Evolutionary conservation across 495 filamentous ascomycete species (phyloP).

Genomic region (Penicillium samsonianum): DNA sequence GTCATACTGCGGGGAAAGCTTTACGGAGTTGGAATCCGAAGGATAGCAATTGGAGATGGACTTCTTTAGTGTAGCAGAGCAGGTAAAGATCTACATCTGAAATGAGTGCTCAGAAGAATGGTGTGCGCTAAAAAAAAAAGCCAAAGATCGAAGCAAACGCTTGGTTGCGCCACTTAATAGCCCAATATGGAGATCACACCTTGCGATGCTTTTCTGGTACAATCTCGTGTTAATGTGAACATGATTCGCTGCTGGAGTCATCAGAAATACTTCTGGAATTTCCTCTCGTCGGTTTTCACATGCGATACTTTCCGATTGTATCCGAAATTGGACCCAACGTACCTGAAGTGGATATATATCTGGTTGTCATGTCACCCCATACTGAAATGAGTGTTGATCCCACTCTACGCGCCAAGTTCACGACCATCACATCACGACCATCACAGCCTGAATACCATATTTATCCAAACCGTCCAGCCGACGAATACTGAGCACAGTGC

Average conservation of each 20-base stretch:
- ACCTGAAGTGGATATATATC: background rate
- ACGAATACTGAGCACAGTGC: background rate
- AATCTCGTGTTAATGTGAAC: no score
- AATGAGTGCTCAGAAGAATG: no score
- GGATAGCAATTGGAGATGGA: background rate
- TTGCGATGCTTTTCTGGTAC: no score
- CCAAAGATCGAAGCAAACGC: no score
- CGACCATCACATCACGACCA: no score
- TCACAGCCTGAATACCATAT: background rate
- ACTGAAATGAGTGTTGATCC: background rate
- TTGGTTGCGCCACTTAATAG: no score
- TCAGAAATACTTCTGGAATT: background rate
- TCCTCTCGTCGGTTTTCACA: background rate
- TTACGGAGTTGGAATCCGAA: background rate
- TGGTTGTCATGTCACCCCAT: background rate
- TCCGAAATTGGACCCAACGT: background rate
- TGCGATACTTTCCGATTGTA: background rate
- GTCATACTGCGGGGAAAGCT: constrained; percentile 11
- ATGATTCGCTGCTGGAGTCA: no score
- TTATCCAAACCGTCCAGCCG: background rate
- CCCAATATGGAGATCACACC: no score
- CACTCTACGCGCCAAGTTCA: background rate
- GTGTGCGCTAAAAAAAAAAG: no score
- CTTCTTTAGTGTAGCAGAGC: no score
- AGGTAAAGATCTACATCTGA: no score